phyloP scores from a whole-genome alignment of 768 basidiomycete species.

The Infundibulicybe gibba region DNA sequence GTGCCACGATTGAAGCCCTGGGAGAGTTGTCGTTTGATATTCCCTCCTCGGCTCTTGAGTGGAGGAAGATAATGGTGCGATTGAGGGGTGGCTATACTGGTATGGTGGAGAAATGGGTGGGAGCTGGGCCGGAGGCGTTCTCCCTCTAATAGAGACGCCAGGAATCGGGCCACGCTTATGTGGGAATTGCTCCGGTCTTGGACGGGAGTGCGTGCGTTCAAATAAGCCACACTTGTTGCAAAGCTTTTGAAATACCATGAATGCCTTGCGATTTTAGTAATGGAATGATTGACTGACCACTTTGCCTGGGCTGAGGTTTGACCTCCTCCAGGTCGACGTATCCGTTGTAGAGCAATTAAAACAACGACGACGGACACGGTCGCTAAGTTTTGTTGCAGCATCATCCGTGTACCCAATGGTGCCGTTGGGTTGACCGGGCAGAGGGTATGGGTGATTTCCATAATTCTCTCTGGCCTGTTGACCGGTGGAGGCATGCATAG shows the following conservation, averaged over 20 bases:
- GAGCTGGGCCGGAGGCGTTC: conserved; percentile 44
- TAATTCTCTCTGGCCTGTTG: too few relatives aligned
- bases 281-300: conserved; percentile 38
- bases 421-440: conserved; percentile 26
- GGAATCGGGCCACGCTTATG: conserved; percentile 74
- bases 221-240: conserved; percentile 79
- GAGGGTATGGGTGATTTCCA: conserved; percentile 18
- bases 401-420: conserved; percentile 63
- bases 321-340: conserved; percentile 77
- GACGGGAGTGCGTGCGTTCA: conserved; percentile 76
- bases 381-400: conserved; percentile 75
- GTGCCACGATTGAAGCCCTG: conserved; percentile 47
- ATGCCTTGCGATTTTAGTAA: conserved; percentile 19
- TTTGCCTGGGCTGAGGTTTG: conserved; percentile 78
- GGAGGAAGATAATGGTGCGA: conserved; percentile 39
- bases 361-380: conserved; percentile 71
- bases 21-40: conserved; percentile 33
- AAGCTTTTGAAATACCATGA: conserved; percentile 24
- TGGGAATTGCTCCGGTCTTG: conserved; percentile 77
- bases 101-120: conserved; percentile 42
- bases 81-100: conserved; percentile 50
- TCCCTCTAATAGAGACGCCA: conserved; percentile 41
- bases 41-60: conserved; percentile 29
- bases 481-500: conserved; percentile 9
- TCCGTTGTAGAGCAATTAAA: conserved; percentile 87